Conservation (phyloP, 768 basidiomycete species). For the Mycena pura region DNA sequence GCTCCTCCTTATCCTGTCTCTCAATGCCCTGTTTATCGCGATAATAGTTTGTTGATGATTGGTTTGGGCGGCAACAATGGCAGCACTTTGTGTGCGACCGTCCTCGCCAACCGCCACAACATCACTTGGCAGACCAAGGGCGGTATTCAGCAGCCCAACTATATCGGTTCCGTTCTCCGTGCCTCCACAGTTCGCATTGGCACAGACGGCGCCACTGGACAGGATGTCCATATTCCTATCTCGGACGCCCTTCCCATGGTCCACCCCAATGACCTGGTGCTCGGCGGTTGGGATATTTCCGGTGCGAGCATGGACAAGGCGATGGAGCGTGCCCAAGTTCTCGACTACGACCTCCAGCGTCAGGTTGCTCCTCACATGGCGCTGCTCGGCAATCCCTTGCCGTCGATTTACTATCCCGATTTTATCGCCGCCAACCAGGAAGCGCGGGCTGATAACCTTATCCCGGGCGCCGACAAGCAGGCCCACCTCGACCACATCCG, state of each 20-base stretch:
- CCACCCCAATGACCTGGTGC: constrained; percentile 95
- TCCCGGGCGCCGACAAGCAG: constrained; percentile 86
- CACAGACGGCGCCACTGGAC: constrained; percentile 75
- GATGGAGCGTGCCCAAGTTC: constrained; percentile 93
- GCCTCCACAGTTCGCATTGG: constrained; percentile 95
- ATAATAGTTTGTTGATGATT: constrained; percentile 88
- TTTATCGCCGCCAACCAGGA: constrained; percentile 98
- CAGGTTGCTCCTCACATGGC: constrained; percentile 90
- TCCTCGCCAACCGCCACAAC: constrained; percentile 94
- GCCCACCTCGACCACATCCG: constrained; percentile 91
- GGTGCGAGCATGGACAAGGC: constrained; percentile 83
- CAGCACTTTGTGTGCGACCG: constrained; percentile 89
- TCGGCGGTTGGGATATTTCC: constrained; percentile 99
- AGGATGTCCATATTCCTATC: constrained; percentile 91
- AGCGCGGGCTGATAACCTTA: constrained; percentile 90
- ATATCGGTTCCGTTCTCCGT: constrained; percentile 96
- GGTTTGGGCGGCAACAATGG: constrained; percentile 98
- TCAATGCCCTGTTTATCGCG: neutral
- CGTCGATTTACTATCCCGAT: constrained; percentile 95
- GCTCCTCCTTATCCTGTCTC: neutral
- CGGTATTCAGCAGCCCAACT: constrained; percentile 93
- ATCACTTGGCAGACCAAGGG: constrained; percentile 94
- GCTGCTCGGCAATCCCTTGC: constrained; percentile 79
- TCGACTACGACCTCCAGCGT: constrained; percentile 96
- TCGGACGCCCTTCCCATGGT: constrained; percentile 96